A percentile compares a stretch with the other conserved stretches of the same genome.
Conservation (phyloP, 2,329 filamentous ascomycete genomes). For the Penicillium sp. region DNA sequence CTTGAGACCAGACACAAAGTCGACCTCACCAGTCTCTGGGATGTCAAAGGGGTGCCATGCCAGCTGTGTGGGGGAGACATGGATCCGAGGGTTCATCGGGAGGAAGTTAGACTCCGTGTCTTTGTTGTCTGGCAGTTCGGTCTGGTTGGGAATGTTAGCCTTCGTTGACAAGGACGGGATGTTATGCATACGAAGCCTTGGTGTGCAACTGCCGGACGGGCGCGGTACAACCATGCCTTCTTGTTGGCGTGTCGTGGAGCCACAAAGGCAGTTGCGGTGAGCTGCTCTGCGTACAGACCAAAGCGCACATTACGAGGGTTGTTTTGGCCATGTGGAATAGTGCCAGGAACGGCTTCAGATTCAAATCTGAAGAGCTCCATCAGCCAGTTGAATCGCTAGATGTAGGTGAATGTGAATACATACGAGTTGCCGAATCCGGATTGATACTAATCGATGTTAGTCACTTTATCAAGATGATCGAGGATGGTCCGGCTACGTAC, state of each 20-base stretch:
- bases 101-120: conserved; percentile 36
- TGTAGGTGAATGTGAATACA: conserved; percentile 18
- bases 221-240: conserved; percentile 60
- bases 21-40: conserved; percentile 49
- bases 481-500: conserved; percentile 28
- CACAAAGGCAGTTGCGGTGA: conserved; percentile 61
- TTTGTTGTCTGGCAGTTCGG: conserved; percentile 46
- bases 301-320: conserved; percentile 39
- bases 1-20: conserved; percentile 57
- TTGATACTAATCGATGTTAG: conserved; percentile 48
- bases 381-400: conserved; percentile 26
- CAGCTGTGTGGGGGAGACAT: conserved; percentile 56
- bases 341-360: conserved; percentile 41
- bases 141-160: conserved; percentile 28
- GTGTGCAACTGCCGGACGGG: conserved; percentile 57
- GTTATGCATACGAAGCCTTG: conserved; percentile 47
- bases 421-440: conserved; percentile 55
- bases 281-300: conserved; percentile 43
- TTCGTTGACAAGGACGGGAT: background rate
- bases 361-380: conserved; percentile 30
- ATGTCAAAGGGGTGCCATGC: conserved; percentile 60
- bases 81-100: conserved; percentile 52
- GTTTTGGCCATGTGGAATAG: conserved; percentile 40
- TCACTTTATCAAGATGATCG: background rate
- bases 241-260: conserved; percentile 58